Evolutionary conservation across 495 filamentous ascomycete genomes (phyloP).

Genomic region (Astrothelium subdiscretum): DNA sequence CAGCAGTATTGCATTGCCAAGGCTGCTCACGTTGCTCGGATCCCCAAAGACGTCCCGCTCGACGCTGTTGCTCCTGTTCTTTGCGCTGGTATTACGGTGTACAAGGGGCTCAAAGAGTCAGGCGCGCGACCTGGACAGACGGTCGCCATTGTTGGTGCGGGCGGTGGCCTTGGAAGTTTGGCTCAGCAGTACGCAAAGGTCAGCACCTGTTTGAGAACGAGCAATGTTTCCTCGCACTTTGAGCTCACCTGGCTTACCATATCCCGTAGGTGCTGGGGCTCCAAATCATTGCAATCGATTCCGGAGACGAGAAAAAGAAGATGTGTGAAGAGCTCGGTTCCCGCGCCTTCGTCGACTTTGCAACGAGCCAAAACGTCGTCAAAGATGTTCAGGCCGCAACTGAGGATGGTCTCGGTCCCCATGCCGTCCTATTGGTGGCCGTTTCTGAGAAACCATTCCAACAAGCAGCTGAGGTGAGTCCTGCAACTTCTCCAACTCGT

Average conservation of each 20-base stretch:
- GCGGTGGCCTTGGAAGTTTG: slow-evolving; percentile 73
- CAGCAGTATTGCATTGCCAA: slow-evolving; percentile 86
- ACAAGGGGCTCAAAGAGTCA: slow-evolving; percentile 85
- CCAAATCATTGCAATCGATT: slow-evolving; percentile 64
- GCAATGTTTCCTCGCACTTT: not conserved
- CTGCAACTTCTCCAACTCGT: no score
- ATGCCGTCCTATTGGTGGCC: slow-evolving; percentile 78
- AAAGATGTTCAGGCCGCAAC: slow-evolving; percentile 69
- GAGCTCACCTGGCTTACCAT: not conserved
- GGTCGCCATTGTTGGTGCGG: slow-evolving; percentile 80
- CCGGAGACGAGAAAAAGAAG: slow-evolving; percentile 62
- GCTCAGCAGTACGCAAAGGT: slow-evolving; percentile 70
- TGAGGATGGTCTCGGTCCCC: slow-evolving; percentile 67
- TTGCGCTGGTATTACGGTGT: slow-evolving; percentile 84
- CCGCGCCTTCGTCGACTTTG: slow-evolving; percentile 65
- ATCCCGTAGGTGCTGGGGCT: slow-evolving; percentile 60
- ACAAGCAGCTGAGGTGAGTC: slow-evolving; percentile 55
- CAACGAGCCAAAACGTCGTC: slow-evolving; percentile 59
- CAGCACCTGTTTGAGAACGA: not conserved
- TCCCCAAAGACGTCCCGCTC: slow-evolving; percentile 62
- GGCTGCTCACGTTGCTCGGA: slow-evolving; percentile 65
- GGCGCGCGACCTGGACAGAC: slow-evolving; percentile 60
- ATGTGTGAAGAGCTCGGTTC: slow-evolving; percentile 61
- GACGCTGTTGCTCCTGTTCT: slow-evolving; percentile 73
- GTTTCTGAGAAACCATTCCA: slow-evolving; percentile 87